These are phyloP conservation scores for Protomyces gravidus DNA, from an alignment of 1,139 yeast species.

Conservation along the genomic window DNA sequence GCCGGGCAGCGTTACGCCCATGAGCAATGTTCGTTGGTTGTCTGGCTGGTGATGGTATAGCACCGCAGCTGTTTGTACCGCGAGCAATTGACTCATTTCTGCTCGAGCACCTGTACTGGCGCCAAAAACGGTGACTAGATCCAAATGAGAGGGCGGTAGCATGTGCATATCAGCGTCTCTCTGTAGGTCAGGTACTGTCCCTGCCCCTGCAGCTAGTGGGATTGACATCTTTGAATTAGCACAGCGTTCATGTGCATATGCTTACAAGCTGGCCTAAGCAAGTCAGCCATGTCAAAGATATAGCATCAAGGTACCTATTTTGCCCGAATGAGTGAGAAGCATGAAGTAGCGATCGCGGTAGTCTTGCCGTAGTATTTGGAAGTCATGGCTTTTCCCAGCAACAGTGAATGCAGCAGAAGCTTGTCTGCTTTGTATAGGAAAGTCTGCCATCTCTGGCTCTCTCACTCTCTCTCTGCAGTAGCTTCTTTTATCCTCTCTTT, in stretches of 20 bases:
- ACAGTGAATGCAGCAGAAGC: background rate
- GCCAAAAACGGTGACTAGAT: background rate
- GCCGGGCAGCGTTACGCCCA: background rate
- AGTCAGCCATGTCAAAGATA: background rate
- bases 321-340: background rate
- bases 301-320: background rate
- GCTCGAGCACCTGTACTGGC: background rate
- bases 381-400: background rate
- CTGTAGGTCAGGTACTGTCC: background rate
- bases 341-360: background rate
- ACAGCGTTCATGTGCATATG: background rate
- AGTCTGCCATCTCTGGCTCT: background rate
- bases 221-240: background rate
- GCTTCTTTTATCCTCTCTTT: background rate
- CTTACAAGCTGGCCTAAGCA: background rate
- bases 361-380: background rate
- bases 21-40: background rate
- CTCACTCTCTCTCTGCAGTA: background rate
- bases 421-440: background rate
- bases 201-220: background rate
- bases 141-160: background rate
- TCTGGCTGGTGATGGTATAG: background rate
- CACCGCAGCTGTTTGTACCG: background rate
- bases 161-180: background rate
- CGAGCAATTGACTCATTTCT: background rate